Percentiles rank a stretch among this genome's conserved stretches.
Conservation (phyloP, 208 protist species). For the Crithidia thermophila region DNA sequence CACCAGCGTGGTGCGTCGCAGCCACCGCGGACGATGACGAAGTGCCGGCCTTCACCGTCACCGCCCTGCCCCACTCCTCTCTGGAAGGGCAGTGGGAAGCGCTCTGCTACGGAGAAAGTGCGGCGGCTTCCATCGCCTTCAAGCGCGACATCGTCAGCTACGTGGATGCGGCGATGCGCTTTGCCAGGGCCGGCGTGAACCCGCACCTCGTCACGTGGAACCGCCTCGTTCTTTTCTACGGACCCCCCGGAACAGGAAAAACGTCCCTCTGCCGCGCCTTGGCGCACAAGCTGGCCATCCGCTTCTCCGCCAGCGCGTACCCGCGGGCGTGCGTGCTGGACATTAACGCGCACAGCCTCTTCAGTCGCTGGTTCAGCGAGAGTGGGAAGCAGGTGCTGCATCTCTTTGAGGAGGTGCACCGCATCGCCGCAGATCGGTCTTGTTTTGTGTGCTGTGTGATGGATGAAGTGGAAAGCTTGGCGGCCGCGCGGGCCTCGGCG, state of each 20-base stretch:
- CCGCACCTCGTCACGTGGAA: constrained; percentile 80
- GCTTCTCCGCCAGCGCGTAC: constrained; percentile 44
- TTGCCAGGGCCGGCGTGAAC: constrained; percentile 85
- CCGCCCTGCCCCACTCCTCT: constrained; percentile 59
- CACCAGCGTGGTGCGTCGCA: neutral
- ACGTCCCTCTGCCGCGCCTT: constrained; percentile 93
- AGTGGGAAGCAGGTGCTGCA: constrained; percentile 97
- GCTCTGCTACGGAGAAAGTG: constrained; percentile 78
- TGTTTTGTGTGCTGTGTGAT: constrained; percentile 92
- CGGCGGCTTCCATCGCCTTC: constrained; percentile 47
- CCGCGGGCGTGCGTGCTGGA: constrained; percentile 82
- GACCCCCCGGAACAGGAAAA: constrained; percentile 95
- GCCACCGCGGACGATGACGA: constrained; percentile 21
- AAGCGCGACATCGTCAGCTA: constrained; percentile 94
- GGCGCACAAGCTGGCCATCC: constrained; percentile 81
- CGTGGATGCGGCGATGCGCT: constrained; percentile 83
- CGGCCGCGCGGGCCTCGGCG: constrained; percentile 87
- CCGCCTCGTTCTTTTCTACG: constrained; percentile 87
- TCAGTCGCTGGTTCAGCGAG: constrained; percentile 98
- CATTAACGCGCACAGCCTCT: constrained; percentile 96
- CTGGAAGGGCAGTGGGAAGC: constrained; percentile 91
- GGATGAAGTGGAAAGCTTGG: constrained; percentile 97
- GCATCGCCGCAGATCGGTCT: constrained; percentile 61
- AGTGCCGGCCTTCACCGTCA: constrained; percentile 50
- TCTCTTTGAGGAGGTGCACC: constrained; percentile 91